A percentile compares a stretch with the other conserved stretches of the same genome.
phyloP scores from a whole-genome alignment of 805 yeast genomes.

The Lipomyces starkeyi region DNA sequence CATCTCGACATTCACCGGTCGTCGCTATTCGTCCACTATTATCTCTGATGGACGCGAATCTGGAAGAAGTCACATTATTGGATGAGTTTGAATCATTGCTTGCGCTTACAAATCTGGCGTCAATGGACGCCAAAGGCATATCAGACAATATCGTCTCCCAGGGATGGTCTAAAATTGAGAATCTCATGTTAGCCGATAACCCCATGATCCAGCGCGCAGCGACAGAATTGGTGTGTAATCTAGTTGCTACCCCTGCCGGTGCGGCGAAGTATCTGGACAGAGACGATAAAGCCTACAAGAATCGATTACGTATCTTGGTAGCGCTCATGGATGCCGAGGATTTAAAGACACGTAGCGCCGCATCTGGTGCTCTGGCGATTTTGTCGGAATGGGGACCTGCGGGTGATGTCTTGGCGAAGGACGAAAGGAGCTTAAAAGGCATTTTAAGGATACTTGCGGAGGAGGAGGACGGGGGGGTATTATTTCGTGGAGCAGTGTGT shows the following conservation, averaged over 20 bases:
- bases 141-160: constrained; percentile 50
- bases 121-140: constrained; percentile 51
- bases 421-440: constrained; percentile 40
- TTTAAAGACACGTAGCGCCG: constrained; percentile 46
- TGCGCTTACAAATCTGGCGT: constrained; percentile 71
- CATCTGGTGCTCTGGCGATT: constrained; percentile 50
- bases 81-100: constrained; percentile 61
- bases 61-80: constrained; percentile 42
- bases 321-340: constrained; percentile 47
- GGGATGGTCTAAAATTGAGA: constrained; percentile 57
- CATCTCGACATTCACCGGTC: constrained; percentile 43
- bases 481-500: constrained; percentile 43
- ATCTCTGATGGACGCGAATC: constrained; percentile 41
- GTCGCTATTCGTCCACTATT: constrained; percentile 45
- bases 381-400: constrained; percentile 49
- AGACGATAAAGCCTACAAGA: constrained; percentile 40
- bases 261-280: constrained; percentile 48
- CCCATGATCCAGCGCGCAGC: constrained; percentile 61
- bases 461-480: constrained; percentile 41
- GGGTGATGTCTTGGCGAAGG: constrained; percentile 42
- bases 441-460: constrained; percentile 38
- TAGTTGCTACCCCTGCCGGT: constrained; percentile 51
- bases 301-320: constrained; percentile 44
- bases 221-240: constrained; percentile 68
- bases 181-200: constrained; percentile 54